Evolutionary conservation across 1,284 basidiomycete species (phyloP).

Genomic region (Malassezia japonica): DNA sequence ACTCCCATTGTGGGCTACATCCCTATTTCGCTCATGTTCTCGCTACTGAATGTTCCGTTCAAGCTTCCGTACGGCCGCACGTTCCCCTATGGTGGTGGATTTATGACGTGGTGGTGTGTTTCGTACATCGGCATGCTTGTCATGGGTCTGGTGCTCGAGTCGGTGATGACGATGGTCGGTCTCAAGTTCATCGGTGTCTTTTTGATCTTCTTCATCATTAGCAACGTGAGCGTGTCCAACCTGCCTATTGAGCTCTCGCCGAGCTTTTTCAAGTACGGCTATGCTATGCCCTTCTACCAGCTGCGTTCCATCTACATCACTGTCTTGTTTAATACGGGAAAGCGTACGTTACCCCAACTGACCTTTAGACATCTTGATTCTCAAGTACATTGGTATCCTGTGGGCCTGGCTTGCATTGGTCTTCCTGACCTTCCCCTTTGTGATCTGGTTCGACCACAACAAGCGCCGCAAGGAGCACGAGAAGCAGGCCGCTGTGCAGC

Average conservation of each 20-base stretch:
- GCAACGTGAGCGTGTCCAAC: slow-evolving; percentile 35
- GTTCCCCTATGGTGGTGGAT: slow-evolving; percentile 35
- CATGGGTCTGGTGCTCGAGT: slow-evolving; percentile 31
- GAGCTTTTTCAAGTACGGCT: slow-evolving; percentile 33
- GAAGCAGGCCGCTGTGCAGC: too few relatives aligned
- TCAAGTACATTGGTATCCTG: slow-evolving; percentile 40
- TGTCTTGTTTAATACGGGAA: slow-evolving; percentile 36
- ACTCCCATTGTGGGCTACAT: slow-evolving; percentile 28
- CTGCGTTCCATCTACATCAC: slow-evolving; percentile 32
- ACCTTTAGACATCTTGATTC: slow-evolving; percentile 17
- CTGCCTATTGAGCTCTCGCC: slow-evolving; percentile 24
- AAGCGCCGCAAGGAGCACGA: neutral
- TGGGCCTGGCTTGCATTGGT: slow-evolving; percentile 37
- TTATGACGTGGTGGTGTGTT: slow-evolving; percentile 36
- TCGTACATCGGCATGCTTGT: slow-evolving; percentile 35
- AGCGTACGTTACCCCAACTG: slow-evolving; percentile 9
- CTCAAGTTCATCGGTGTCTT: slow-evolving; percentile 32
- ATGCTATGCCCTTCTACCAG: slow-evolving; percentile 42
- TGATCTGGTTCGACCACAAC: slow-evolving; percentile 27
- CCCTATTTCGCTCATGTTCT: slow-evolving; percentile 34
- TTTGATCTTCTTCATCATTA: slow-evolving; percentile 36
- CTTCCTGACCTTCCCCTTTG: slow-evolving; percentile 32
- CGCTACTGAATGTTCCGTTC: slow-evolving; percentile 39
- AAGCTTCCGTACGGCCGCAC: slow-evolving; percentile 28
- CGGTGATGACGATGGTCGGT: slow-evolving; percentile 29